phyloP scores from a whole-genome alignment of 225 moss, liverwort and hornwort species.

The Neckera pumila region DNA sequence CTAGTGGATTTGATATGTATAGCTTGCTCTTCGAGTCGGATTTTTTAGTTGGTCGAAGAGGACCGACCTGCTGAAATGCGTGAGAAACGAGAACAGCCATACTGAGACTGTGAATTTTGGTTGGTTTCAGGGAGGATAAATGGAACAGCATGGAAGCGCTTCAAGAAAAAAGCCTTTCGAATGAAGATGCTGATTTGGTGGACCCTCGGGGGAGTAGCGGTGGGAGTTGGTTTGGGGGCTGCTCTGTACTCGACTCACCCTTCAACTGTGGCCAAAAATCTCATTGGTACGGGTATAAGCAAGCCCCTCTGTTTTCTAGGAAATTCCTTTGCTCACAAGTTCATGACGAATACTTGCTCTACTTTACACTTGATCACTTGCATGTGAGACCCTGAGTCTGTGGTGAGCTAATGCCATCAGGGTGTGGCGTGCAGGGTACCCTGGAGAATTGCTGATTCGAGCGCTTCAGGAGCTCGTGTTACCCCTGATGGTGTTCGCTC shows the following conservation, averaged over 20 bases:
- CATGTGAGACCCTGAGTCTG: not conserved
- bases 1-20: not conserved
- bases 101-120: not conserved
- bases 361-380: not conserved
- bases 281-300: slow-evolving; percentile 41
- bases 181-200: slow-evolving; percentile 81
- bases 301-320: not conserved
- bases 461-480: slow-evolving; percentile 78
- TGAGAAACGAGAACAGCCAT: not conserved
- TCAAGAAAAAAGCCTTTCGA: slow-evolving; percentile 44
- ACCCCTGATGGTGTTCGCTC: slow-evolving; percentile 71
- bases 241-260: slow-evolving; percentile 41
- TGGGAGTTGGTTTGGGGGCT: slow-evolving; percentile 44
- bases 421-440: slow-evolving; percentile 46
- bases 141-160: slow-evolving; percentile 30
- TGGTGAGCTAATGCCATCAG: not conserved
- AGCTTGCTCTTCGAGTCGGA: not conserved
- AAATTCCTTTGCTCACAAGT: not conserved
- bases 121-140: not conserved
- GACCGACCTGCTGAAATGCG: not conserved
- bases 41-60: not conserved
- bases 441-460: slow-evolving; percentile 68
- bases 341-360: not conserved
- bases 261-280: slow-evolving; percentile 18
- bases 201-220: slow-evolving; percentile 62